Conservation (phyloP, 2,329 filamentous ascomycete species). For the Paraphoma chrysanthemicola region DNA sequence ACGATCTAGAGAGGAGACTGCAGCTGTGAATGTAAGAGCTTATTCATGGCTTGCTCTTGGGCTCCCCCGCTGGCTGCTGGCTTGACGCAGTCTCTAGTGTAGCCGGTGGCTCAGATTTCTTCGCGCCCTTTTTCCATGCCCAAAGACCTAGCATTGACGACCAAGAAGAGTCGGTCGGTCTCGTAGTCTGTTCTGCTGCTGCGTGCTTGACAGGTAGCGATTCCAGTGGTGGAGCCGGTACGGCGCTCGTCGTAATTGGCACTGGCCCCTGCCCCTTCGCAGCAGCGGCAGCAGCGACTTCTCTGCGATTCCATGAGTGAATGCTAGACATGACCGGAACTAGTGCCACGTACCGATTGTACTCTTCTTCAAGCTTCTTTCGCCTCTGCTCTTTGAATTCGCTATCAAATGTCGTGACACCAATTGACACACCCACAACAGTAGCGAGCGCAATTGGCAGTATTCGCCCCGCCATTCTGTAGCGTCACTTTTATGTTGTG, state of each 20-base stretch:
- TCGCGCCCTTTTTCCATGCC: constrained; percentile 38
- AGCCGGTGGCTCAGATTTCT: constrained; percentile 63
- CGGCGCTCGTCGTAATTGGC: constrained; percentile 17
- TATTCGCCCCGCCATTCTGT: constrained; percentile 40
- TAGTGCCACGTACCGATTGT: constrained; percentile 30
- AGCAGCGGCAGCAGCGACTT: constrained; percentile 30
- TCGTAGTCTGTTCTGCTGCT: constrained; percentile 14
- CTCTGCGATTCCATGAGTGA: constrained; percentile 26
- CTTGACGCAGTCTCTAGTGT: constrained; percentile 65
- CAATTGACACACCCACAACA: constrained; percentile 41
- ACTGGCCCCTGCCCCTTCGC: constrained; percentile 21
- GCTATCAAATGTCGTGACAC: constrained; percentile 41
- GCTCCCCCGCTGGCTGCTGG: constrained; percentile 66
- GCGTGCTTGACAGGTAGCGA: constrained; percentile 4
- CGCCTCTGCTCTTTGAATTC: constrained; percentile 43
- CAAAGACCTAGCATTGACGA: constrained; percentile 40
- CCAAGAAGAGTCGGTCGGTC: constrained; percentile 24
- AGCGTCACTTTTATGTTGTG: not conserved
- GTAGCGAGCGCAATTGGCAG: constrained; percentile 41
- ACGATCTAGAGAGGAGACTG: constrained; percentile 66
- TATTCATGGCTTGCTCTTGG: constrained; percentile 61
- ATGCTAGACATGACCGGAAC: not conserved
- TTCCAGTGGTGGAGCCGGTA: constrained; percentile 13
- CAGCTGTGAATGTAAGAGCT: constrained; percentile 38
- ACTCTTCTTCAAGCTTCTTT: constrained; percentile 42